Evolutionary conservation across 2,329 filamentous ascomycete species (phyloP), one percentile per base, ranked within the genome.

Genomic region (Trichoderma sp.): DNA sequence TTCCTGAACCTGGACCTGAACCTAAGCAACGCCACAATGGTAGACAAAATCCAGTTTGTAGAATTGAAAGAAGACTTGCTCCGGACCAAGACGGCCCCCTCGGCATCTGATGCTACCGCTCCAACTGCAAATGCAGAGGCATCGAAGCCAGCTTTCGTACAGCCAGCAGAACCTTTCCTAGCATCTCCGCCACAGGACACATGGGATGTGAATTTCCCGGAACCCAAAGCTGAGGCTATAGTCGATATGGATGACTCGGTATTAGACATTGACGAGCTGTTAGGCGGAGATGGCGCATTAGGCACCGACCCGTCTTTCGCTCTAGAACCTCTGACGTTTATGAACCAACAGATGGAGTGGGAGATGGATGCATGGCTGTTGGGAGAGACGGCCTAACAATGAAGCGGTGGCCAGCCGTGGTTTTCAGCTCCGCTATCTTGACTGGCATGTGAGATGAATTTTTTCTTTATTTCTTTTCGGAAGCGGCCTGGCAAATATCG

Each of bases 261-360:
- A 2, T 16, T 73, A 7, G 60, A 73, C 41, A 45, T 73, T 14
- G 69, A 73, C 21, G 59, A 73, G 11, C 29, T 73, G 14, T 64
- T 73, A 29, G 41, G 59, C 60, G 69, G 60, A 64, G 41, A 73
- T 8, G 69, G 60, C 14, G 21, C 21, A 35, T 29, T 65, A 8
- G 69, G 29, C 9, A 29, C 63, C 16, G 69, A 73, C 27, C 27
- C 69, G 8, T 53, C 69, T 38, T 35, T 65, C 16, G 60, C 60
- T 38, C 21, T 73, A 14, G 69, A 73, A 29, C 24, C 69, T 16
- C 3, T 64, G 41, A 45, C 41, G 11, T 24, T 64, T 11, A 56
- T 73, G 69, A 73, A 65, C 29, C 69, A 73, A 56, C 41, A 45
- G 24, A 73, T 73, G 69, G 69, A 73, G 38, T 73, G 69, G 69